Conservation (phyloP, 148 eudicot species). For the Spergularia bocconei region DNA sequence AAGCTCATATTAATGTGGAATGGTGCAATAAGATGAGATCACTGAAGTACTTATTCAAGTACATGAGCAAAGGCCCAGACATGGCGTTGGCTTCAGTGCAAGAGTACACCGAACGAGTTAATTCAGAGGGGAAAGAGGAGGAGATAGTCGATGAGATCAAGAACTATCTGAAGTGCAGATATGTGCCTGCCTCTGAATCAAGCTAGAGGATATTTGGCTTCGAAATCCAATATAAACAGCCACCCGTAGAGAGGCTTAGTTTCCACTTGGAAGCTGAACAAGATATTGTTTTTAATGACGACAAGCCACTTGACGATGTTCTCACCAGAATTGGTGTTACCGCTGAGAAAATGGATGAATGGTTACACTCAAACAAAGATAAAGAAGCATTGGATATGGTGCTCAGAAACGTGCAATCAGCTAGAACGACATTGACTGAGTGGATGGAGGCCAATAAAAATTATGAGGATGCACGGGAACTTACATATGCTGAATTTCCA, state of each 20-base stretch:
- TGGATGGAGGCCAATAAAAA: background rate
- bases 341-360: no score
- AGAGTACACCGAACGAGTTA: background rate
- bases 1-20: conserved; percentile 7
- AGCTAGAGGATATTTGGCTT: background rate
- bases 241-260: background rate
- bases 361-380: no score
- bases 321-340: background rate
- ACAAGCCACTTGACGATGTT: background rate
- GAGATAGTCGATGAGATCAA: conserved; percentile 1
- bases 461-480: background rate
- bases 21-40: conserved; percentile 5
- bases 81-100: conserved; percentile 2
- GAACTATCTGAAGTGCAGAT: background rate
- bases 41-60: conserved; percentile 2
- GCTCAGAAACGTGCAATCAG: no score
- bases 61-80: conserved; percentile 15
- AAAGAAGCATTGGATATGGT: no score
- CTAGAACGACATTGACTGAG: background rate
- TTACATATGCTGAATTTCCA: conserved; percentile 11
- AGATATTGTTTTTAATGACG: background rate
- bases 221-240: conserved; percentile 1
- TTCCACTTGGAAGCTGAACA: conserved; percentile 1
- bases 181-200: conserved; percentile 7
- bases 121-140: no score